phyloP scores from a whole-genome alignment of 2,329 filamentous ascomycete species.

The Colletotrichum horii region DNA sequence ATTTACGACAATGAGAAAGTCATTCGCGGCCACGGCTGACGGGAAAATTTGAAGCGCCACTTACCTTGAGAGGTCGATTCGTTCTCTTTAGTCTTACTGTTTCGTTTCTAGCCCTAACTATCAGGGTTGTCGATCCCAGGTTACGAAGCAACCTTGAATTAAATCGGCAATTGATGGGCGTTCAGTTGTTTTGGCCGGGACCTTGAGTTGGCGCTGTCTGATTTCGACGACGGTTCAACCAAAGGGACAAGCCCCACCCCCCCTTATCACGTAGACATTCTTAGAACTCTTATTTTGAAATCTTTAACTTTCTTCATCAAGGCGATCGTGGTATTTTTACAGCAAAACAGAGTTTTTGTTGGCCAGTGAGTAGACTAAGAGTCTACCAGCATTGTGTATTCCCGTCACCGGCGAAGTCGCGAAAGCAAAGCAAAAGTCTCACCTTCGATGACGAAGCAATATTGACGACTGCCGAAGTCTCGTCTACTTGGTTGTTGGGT shows the following conservation, averaged over 20 bases:
- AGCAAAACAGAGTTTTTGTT: not conserved
- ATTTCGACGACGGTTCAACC: not conserved
- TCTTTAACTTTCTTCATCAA: not conserved
- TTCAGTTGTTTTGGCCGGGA: not conserved
- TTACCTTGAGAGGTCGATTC: not conserved
- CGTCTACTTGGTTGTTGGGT: too few relatives aligned
- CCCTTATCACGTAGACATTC: not conserved
- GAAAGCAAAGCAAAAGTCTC: not conserved
- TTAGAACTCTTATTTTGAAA: rapidly evolving
- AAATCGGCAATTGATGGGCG: too few relatives aligned
- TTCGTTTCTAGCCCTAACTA: not conserved
- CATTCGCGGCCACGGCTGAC: not conserved
- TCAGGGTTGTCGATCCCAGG: not conserved
- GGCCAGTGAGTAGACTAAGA: too few relatives aligned
- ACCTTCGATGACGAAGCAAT: not conserved
- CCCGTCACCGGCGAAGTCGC: not conserved
- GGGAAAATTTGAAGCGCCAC: not conserved
- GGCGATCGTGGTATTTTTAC: not conserved
- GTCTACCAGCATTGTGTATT: not conserved
- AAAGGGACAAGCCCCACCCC: not conserved
- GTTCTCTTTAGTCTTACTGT: not conserved
- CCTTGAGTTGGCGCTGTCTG: not conserved
- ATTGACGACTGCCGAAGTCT: too few relatives aligned
- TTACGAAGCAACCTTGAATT: not conserved
- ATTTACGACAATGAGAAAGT: not conserved